Evolutionary conservation across 2,329 filamentous ascomycete species (phyloP), one percentile per base, ranked within the genome.

Genomic region (Xylaria sp.): DNA sequence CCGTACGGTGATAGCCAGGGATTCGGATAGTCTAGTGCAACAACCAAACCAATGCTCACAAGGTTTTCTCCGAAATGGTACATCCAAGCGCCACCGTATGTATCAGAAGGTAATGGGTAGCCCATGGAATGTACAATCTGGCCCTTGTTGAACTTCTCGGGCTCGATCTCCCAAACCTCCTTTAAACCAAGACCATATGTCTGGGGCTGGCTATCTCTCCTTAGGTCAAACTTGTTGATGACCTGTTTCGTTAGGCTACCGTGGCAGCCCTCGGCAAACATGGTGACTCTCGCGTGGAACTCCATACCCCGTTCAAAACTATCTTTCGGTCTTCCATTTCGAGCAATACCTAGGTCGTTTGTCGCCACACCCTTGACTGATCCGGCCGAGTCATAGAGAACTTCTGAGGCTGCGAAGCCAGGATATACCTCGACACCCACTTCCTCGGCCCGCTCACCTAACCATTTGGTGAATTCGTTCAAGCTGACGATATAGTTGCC

Each of bases 51-150:
- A 63, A 99, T 85, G 72, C 90, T 94, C 67, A 99, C 95, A 74
- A 98, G 87, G 80, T 98, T 99, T 74, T 99, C 95, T 42, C 94
- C 96, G 79, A 98, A 99, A 80, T 99, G 96, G 77, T 99, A 99
- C 92, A 99, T 94, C 90, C 94, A 99, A n/a, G 92, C 94, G 71
- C 96, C 96, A 72, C 96, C 96, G 77, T 99, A 99, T 9, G 94
- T 96, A 77, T 98, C 91, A 73, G 86, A 88, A 17, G 93, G 88
- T 50, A 99, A 82, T 22, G 96, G 96, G 76, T 97, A 98, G 22
- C 96, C 96, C 90, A 99, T 89, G 4, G 93, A 92, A 82, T 99
- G 96, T 3, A 90, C 88, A 51, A 98, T 88, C 72, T 95, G 84
- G 60, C 96, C 96, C 76, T 92, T 92, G 68, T 91, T 86, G 81